Percentiles rank a stretch among this genome's conserved stretches.
Evolutionary conservation across 352 stramenopile species (phyloP).

Genomic region (Phytophthora nicotianae): DNA sequence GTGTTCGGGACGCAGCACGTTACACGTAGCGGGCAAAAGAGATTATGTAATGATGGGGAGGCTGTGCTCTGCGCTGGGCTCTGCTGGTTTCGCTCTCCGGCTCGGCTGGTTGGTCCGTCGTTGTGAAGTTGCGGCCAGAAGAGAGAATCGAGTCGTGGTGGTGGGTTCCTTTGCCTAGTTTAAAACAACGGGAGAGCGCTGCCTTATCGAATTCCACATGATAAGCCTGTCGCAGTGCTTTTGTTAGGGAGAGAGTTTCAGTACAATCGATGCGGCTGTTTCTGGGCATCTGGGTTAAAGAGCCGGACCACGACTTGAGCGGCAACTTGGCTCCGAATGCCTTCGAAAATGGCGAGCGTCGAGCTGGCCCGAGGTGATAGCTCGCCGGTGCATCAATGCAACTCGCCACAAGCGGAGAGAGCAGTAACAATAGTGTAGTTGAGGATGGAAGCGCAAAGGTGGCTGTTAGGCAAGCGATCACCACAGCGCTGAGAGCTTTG

Average conservation of each 20-base stretch:
- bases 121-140: conserved; percentile 29
- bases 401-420: conserved; percentile 1
- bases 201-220: conserved; percentile 47
- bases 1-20: conserved; percentile 32
- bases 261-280: conserved; percentile 22
- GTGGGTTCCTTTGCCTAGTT: conserved; percentile 15
- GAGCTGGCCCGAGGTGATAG: conserved; percentile 13
- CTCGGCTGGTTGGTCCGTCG: conserved; percentile 26
- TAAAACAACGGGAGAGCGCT: conserved; percentile 26
- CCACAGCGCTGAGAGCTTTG: not conserved
- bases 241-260: conserved; percentile 38
- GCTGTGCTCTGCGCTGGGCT: conserved; percentile 30
- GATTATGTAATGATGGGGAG: conserved; percentile 80
- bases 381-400: not conserved
- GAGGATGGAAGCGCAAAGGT: not conserved
- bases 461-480: not conserved
- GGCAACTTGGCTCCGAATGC: conserved; percentile 21
- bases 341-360: conserved; percentile 5
- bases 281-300: conserved; percentile 32
- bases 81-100: conserved; percentile 7
- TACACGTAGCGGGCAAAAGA: conserved; percentile 58
- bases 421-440: conserved; percentile 18
- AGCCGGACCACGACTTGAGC: conserved; percentile 29
- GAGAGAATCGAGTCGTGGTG: conserved; percentile 22
- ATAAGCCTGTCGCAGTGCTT: conserved; percentile 34